Evolutionary conservation across 805 yeast genomes (phyloP).

Genomic region (Teunomyces barrocoloradensis): DNA sequence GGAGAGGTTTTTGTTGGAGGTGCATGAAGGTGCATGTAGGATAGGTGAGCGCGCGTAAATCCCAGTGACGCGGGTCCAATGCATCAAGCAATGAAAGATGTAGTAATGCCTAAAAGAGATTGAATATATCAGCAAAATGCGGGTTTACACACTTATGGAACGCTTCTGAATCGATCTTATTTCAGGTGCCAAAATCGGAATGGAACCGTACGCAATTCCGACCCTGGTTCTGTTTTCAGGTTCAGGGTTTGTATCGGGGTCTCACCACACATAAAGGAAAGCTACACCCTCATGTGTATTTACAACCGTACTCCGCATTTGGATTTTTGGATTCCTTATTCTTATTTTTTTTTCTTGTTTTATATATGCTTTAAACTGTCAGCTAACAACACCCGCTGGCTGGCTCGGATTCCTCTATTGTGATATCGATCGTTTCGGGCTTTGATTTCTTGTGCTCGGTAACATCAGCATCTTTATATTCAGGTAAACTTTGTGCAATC

Average conservation of each 20-base stretch:
- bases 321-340: no score
- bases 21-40: background rate
- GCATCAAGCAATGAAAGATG: background rate
- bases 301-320: no score
- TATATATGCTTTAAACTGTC: background rate
- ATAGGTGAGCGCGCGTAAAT: background rate
- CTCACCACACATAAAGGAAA: no score
- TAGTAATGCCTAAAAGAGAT: background rate
- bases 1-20: background rate
- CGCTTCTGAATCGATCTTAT: no score
- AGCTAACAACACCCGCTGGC: conserved; percentile 3
- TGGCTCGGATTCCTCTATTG: conserved; percentile 24
- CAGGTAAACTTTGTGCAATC: conserved; percentile 89
- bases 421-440: conserved; percentile 40
- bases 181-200: no score
- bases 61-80: background rate
- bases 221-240: no score
- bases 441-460: conserved; percentile 16
- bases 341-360: background rate
- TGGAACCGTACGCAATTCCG: no score
- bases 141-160: no score
- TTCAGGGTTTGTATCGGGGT: no score
- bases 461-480: conserved; percentile 37
- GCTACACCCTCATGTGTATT: no score
- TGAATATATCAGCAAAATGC: no score